Conservation (phyloP, 345 rosid genomes). For the Diplotaxis tenuifolia region DNA sequence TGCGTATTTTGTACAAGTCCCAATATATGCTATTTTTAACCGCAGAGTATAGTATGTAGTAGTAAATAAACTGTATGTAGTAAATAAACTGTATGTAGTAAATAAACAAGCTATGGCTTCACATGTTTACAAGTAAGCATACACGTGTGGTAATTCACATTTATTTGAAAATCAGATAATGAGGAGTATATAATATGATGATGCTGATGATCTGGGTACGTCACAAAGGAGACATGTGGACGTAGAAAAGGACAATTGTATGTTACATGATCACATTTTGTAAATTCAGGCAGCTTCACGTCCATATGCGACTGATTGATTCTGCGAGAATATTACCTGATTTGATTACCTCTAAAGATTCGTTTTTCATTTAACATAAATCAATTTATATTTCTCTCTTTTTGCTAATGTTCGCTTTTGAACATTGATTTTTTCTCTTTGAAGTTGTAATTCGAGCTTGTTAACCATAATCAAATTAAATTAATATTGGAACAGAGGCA, state of each 20-base stretch:
- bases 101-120: neutral
- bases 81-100: neutral
- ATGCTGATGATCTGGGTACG: slow-evolving; percentile 16
- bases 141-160: slow-evolving; percentile 9
- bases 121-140: neutral
- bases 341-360: neutral
- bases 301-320: slow-evolving; percentile 6
- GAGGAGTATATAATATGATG: neutral
- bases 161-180: neutral
- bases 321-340: neutral
- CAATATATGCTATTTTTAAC: neutral
- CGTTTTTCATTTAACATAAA: neutral
- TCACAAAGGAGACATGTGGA: slow-evolving; percentile 24
- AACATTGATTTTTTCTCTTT: neutral
- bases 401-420: neutral
- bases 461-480: neutral
- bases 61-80: no score
- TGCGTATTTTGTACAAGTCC: neutral
- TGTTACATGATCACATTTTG: slow-evolving; percentile 27
- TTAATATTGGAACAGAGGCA: slow-evolving; percentile 18
- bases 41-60: neutral
- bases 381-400: neutral
- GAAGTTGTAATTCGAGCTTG: slow-evolving; percentile 16
- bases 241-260: slow-evolving; percentile 18
- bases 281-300: neutral